Base-by-base conservation (phyloP, 345 rosid species). In the Populus nigra region DNA sequence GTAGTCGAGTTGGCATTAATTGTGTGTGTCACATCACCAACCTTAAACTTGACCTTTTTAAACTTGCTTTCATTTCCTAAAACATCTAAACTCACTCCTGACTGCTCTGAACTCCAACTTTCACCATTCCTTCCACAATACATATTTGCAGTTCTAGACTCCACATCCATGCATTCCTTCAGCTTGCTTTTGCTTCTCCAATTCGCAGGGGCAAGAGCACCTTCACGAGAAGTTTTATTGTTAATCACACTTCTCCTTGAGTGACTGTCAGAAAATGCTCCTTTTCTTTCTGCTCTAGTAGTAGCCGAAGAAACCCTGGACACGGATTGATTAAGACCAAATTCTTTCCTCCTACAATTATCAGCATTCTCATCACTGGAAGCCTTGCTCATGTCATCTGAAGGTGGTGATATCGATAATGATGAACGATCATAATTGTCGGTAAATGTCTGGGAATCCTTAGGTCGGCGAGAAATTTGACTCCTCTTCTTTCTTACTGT, bases 401-500 rank as follows among this genome's bases (percentile, higher is more conserved):
- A 86, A 73, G 84, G 85, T 5, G 85, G 87, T 59, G 90, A 73
- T 36, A 83, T 67, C 33, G 88, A 80, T 16, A 78, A 78, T 38
- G 87, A 79, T 74, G 78, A 39, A 70, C 81, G 83, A 67, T 87
- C 90, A 67, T 36, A 76, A 41, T 76, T 73, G 66, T 87, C 90
- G 67, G 77, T 31, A 68, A 74, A 70, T 49, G 88, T 38, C 39
- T 55, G 84, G 15, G 88, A 81, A 71, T 90, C 92, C 69, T 91
- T 89, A 71, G 89, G 90, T 41, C 97, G 87, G 33, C 97, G 93
- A 75, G 79, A 84, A 71, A 87, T 76, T 70, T 80, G 86, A 80
- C 85, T 95, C 81, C 99, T 87, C 83, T 88, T 95, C 89, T 86
- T 95, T 86, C 88, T 91, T 59, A 84, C 90, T 68, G 91, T 75